phyloP scores from a whole-genome alignment of 352 stramenopile species.

The Pythium chondricola region DNA sequence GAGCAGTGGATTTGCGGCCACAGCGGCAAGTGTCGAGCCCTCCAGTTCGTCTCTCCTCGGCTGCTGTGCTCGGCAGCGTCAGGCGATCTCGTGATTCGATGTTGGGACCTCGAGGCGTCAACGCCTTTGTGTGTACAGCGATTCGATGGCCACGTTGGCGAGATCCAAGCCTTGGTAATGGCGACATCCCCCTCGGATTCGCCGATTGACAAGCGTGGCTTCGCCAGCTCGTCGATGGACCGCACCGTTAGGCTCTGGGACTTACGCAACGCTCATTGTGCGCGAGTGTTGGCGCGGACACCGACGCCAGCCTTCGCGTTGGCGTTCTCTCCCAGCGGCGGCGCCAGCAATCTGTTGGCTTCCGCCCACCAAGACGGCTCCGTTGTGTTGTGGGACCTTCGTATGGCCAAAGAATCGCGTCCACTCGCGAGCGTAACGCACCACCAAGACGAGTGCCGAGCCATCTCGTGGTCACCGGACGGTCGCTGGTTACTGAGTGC shows the following conservation, averaged over 20 bases:
- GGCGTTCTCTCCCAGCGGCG: slow-evolving; percentile 26
- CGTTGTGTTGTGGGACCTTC: slow-evolving; percentile 59
- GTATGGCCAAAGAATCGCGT: slow-evolving; percentile 13
- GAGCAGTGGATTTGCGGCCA: slow-evolving; percentile 31
- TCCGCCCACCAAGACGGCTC: slow-evolving; percentile 60
- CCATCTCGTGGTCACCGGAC: slow-evolving; percentile 50
- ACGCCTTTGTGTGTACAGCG: slow-evolving; percentile 14
- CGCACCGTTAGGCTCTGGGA: slow-evolving; percentile 70
- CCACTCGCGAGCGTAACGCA: slow-evolving; percentile 25
- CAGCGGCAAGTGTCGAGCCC: slow-evolving; percentile 36
- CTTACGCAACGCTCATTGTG: slow-evolving; percentile 37
- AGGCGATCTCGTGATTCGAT: slow-evolving; percentile 37
- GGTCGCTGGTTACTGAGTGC: slow-evolving; percentile 54
- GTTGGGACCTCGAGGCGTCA: slow-evolving; percentile 40
- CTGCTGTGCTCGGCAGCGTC: slow-evolving; percentile 36
- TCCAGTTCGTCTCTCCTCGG: slow-evolving; percentile 33
- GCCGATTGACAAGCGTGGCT: not conserved
- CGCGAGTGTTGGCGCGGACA: slow-evolving; percentile 35
- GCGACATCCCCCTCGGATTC: not conserved
- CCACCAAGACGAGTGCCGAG: slow-evolving; percentile 56
- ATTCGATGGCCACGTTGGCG: slow-evolving; percentile 57
- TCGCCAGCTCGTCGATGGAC: slow-evolving; percentile 45
- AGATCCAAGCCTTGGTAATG: slow-evolving; percentile 52
- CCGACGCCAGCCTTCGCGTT: slow-evolving; percentile 34
- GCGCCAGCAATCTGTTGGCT: slow-evolving; percentile 23